Percentiles rank a stretch among this genome's conserved stretches.
Conservation (phyloP, 169 alveolate genomes). For the Cryptosporidium xiaoi region DNA sequence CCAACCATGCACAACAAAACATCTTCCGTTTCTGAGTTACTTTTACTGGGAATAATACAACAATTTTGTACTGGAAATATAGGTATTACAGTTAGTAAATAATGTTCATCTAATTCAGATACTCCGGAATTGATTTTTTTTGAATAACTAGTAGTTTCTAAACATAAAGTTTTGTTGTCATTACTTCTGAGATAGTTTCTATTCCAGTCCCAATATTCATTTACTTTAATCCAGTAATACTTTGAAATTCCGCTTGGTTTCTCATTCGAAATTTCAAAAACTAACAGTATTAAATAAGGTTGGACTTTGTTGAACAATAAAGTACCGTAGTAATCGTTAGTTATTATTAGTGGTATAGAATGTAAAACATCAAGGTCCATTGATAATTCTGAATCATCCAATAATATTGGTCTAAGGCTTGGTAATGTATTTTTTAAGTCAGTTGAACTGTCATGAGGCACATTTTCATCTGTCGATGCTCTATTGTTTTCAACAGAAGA, state of each 20-base stretch:
- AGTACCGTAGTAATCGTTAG: conserved; percentile 41
- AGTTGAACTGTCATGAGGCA: background rate
- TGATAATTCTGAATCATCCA: conserved; percentile 33
- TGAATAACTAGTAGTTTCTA: conserved; percentile 3
- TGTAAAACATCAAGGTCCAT: conserved; percentile 20
- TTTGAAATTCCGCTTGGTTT: conserved; percentile 26
- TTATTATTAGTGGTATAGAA: conserved; percentile 39
- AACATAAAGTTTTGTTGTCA: background rate
- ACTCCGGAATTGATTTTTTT: background rate
- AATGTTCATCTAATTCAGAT: conserved; percentile 27
- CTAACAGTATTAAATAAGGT: conserved; percentile 30
- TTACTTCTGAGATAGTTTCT: background rate
- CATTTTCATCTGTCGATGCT: background rate
- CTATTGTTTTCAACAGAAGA: background rate
- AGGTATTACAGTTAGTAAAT: conserved; percentile 11
- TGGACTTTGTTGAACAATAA: conserved; percentile 31
- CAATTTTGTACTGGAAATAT: conserved; percentile 38
- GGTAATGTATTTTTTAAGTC: background rate
- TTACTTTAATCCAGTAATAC: conserved; percentile 35
- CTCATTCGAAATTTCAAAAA: conserved; percentile 16
- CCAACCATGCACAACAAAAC: conserved; percentile 27
- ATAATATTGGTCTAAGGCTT: conserved; percentile 22
- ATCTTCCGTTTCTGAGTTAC: background rate
- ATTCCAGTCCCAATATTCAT: conserved; percentile 71
- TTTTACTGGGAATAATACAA: background rate